Conservation (phyloP, 1,284 basidiomycete species). For the Austroboletus olivaceoglutinosus region DNA sequence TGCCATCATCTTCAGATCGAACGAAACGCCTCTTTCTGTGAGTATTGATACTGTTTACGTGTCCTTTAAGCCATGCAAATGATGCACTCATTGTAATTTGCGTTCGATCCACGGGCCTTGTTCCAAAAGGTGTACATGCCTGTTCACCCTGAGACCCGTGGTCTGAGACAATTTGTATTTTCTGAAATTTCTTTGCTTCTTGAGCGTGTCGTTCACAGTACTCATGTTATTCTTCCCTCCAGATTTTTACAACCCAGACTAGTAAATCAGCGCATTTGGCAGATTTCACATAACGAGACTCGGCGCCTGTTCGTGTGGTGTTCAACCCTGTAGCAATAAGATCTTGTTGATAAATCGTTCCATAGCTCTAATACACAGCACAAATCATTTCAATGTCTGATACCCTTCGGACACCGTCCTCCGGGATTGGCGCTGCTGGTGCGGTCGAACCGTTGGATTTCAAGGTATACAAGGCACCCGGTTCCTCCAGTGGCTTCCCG, state of each 20-base stretch:
- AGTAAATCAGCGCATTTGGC: neutral
- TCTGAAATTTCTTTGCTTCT: slow-evolving; percentile 39
- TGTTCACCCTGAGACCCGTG: slow-evolving; percentile 61
- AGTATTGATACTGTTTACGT: slow-evolving; percentile 9
- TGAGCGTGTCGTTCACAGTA: slow-evolving; percentile 6
- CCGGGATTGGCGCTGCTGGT: neutral
- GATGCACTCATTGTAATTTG: slow-evolving; percentile 80
- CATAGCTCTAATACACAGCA: slow-evolving; percentile 15
- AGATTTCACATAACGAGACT: slow-evolving; percentile 8
- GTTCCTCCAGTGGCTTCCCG: slow-evolving; percentile 11
- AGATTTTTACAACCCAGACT: neutral
- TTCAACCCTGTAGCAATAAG: slow-evolving; percentile 11
- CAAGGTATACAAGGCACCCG: slow-evolving; percentile 49
- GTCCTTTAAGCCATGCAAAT: slow-evolving; percentile 23
- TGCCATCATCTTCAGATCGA: slow-evolving; percentile 1
- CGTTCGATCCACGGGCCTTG: slow-evolving; percentile 64
- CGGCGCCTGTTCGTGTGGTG: slow-evolving; percentile 12
- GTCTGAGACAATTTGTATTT: slow-evolving; percentile 62
- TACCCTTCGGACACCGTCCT: slow-evolving; percentile 13
- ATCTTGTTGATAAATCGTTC: slow-evolving; percentile 16
- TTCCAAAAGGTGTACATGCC: slow-evolving; percentile 73
- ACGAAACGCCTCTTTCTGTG: slow-evolving; percentile 6
- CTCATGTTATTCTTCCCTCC: slow-evolving; percentile 6
- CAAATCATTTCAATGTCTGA: slow-evolving; percentile 26
- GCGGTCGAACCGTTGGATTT: slow-evolving; percentile 30